Evolutionary conservation across 768 basidiomycete species (phyloP).

Genomic region (Leccinum disarticulatum): DNA sequence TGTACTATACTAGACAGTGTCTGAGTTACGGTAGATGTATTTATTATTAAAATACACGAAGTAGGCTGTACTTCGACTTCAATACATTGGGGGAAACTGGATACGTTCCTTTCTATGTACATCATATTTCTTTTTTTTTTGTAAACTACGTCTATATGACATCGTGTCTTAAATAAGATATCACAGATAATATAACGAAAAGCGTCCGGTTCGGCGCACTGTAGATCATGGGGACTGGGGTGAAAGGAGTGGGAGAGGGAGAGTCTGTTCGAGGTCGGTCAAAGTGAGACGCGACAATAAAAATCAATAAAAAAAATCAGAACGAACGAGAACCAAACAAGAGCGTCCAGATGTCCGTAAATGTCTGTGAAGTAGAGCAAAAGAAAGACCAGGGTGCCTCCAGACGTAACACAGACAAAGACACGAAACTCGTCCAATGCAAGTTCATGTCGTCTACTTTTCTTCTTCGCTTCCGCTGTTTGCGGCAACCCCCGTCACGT

Average conservation of each 20-base stretch:
- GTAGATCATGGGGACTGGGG: neutral
- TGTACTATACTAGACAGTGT: neutral
- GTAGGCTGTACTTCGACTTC: neutral
- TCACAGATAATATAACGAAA: neutral
- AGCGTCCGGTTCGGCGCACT: neutral
- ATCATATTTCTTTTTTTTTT: neutral
- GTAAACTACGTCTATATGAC: neutral
- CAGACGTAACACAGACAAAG: neutral
- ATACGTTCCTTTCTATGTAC: neutral
- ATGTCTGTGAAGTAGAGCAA: neutral
- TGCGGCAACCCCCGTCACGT: neutral
- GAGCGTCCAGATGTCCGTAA: neutral
- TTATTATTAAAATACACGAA: too few relatives aligned
- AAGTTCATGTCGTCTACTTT: conserved; percentile 24
- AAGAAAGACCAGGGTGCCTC: neutral
- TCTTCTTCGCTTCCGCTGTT: neutral
- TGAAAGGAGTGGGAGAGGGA: neutral
- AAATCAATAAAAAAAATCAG: neutral
- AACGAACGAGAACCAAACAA: neutral
- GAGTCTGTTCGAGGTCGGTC: neutral
- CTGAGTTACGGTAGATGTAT: neutral
- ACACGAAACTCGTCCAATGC: neutral
- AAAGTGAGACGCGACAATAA: neutral
- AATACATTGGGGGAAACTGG: neutral
- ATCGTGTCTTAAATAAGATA: conserved; percentile 14